Evolutionary conservation across 2,329 filamentous ascomycete genomes (phyloP), one percentile per base, ranked within the genome.

Genomic region (Colletotrichum simmondsii): DNA sequence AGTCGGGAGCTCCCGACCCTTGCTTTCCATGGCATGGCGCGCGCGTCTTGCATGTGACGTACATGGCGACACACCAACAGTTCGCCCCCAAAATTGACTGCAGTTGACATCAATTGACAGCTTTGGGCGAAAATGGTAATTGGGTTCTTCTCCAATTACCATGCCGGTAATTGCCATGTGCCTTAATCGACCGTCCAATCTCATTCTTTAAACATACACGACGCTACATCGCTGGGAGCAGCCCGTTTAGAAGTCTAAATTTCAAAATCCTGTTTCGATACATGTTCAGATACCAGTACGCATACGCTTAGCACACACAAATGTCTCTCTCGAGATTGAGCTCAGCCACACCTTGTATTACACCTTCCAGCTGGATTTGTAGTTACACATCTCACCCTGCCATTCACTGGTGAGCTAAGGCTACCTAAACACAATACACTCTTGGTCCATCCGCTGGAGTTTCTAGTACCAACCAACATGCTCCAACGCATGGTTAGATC

Each of bases 1-100:
- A 70, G 70, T 72, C 70, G 70, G 70, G 70, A 65, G 66, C 66
- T 65, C 54, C 70, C 70, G 66, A 72, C 70, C 70, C 70, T 61
- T 60, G 70, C 57, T 61, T 42, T 28, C 16, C 37, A 42, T 19
- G 54, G 7, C 54, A 5, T 70, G 60, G 57, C 49, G 65, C 28
- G 28, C 28, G 60, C 28, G 54, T 61, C 64, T 65, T 53, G 60
- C 66, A 72, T 70, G 66, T 72, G 70, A 72, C 70, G 70, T 72
- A 72, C 58, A 28, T 46, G 22, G 58, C 32, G 63, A 52, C 59
- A 16, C 37, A 49, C 22, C 32, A 35, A 35, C 32, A 35, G 3
- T 4, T 49, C 42, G 19, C 42, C 42, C 42, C 42, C 42, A 19
- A 42, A 42, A 3, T 16, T 16, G 37, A 37, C 37, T 6, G 14